phyloP scores from a whole-genome alignment of 495 filamentous ascomycete species.

The Neurospora sp. region DNA sequence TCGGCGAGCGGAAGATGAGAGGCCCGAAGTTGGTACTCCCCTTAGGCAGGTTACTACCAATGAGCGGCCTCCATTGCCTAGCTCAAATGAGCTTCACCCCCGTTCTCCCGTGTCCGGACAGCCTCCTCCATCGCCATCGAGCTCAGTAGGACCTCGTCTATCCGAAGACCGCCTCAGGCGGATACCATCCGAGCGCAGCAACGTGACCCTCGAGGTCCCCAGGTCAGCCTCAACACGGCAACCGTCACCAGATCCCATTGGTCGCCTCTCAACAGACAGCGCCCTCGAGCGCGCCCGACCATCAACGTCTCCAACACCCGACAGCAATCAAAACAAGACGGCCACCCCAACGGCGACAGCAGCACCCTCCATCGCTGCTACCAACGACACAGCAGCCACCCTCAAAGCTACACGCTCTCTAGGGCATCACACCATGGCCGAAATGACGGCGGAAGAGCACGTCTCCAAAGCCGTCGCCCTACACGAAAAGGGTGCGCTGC shows the following conservation, averaged over 20 bases:
- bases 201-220: constrained; percentile 32
- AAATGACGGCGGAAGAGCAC: constrained; percentile 74
- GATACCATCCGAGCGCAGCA: constrained; percentile 35
- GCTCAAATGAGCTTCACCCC: constrained; percentile 32
- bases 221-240: constrained; percentile 13
- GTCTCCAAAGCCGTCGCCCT: constrained; percentile 76
- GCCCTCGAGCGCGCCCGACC: constrained; percentile 26
- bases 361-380: constrained; percentile 21
- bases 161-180: constrained; percentile 28
- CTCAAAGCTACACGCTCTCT: constrained; percentile 48
- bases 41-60: constrained; percentile 44
- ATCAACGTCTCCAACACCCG: constrained; percentile 27
- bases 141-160: constrained; percentile 32
- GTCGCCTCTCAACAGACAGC: constrained; percentile 39
- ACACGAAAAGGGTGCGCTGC: constrained; percentile 75
- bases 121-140: constrained; percentile 45
- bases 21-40: constrained; percentile 24
- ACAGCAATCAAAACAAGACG: constrained; percentile 25
- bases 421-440: constrained; percentile 31
- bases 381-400: constrained; percentile 58
- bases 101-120: constrained; percentile 26
- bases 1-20: not conserved
- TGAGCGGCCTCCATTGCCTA: constrained; percentile 41
- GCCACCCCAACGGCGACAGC: constrained; percentile 30
- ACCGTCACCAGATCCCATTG: constrained; percentile 29